Evolutionary conservation across 1,284 basidiomycete species (phyloP).

Genomic region (Cutaneotrichosporon spelunceum): DNA sequence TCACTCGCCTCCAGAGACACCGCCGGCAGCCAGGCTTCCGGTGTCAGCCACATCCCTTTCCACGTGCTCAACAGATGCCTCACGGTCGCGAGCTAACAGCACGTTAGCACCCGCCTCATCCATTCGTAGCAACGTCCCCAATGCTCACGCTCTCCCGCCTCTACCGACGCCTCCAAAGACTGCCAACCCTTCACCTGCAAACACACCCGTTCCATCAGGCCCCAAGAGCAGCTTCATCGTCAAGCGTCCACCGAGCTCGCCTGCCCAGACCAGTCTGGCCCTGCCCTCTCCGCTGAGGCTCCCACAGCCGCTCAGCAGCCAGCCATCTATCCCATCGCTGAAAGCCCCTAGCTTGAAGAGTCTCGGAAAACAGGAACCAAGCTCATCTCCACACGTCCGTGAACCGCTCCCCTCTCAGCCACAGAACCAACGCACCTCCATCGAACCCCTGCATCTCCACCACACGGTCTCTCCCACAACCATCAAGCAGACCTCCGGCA

Average conservation of each 20-base stretch:
- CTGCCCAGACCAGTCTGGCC: background rate
- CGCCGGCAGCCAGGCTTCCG: background rate
- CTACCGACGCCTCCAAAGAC: background rate
- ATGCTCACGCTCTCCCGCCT: background rate
- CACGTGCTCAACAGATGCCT: too few species aligned
- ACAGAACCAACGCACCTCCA: background rate
- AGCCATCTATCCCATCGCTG: background rate
- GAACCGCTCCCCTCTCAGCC: background rate
- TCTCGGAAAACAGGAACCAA: background rate
- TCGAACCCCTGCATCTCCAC: background rate
- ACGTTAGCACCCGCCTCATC: background rate
- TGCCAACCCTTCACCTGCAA: background rate
- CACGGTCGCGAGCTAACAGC: background rate
- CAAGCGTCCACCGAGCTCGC: background rate
- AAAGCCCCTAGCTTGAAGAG: background rate
- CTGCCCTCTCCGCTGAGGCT: background rate
- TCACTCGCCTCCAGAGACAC: background rate
- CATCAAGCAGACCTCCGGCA: background rate
- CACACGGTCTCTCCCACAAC: background rate
- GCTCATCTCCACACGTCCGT: background rate
- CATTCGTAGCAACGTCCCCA: background rate
- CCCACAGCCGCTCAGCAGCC: background rate
- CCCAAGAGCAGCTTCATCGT: too few species aligned
- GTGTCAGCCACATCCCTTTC: background rate
- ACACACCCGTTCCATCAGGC: too few species aligned